Base-by-base conservation (phyloP, 352 stramenopile species). In the Blastocystis sp. region DNA sequence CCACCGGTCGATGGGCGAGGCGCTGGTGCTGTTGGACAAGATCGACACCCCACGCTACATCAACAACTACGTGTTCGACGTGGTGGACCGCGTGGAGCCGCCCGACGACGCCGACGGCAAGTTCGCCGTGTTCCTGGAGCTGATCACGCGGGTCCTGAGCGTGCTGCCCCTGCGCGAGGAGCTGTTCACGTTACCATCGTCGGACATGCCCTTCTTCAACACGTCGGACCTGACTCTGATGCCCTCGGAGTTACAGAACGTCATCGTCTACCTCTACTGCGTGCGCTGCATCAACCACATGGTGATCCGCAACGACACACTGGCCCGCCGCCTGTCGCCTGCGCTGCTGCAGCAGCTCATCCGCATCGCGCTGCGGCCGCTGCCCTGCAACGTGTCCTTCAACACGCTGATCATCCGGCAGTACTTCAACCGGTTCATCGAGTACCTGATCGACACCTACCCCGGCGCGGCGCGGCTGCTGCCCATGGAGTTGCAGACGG, bases 381-480 rank as follows among this genome's bases (percentile, higher is more conserved):
- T 87, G 14, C 77, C 77, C 28, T 77, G 62, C 42, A 87, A 87
- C 52, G 62, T 74, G 7, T 77, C 65, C 45, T 87, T 87, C 65
- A 77, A 87, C 42, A 87, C 62, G 3, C 77, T 77, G 24, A 87
- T 87, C 57, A 38, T 87, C 2, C 62, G 77, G 17, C 77, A 87
- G 45, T 87, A 77, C 57, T 87, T 77, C 45, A 87, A 87, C 43
- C 68, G 65, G 62, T 87, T 87, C 42, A 87, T 87, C 28, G 77
- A 87, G 65, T 87, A 77, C 21, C 77, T 87, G 3, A 52, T 76
- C 21, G 65, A 87, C 45, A 87, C 77, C 7, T 87, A 87, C 11
- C 19, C 24, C 7, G 77, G 77, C n/a, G 62, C 62, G 19, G 65
- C 65, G 1, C 62, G 62, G 4, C 38, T 87, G 42, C 43, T 87